Percentiles rank a stretch among this genome's conserved stretches.
These are phyloP conservation scores for Cladosporium austrohemisphaericum DNA, from an alignment of 2,329 filamentous ascomycete species.

Conservation along the genomic window DNA sequence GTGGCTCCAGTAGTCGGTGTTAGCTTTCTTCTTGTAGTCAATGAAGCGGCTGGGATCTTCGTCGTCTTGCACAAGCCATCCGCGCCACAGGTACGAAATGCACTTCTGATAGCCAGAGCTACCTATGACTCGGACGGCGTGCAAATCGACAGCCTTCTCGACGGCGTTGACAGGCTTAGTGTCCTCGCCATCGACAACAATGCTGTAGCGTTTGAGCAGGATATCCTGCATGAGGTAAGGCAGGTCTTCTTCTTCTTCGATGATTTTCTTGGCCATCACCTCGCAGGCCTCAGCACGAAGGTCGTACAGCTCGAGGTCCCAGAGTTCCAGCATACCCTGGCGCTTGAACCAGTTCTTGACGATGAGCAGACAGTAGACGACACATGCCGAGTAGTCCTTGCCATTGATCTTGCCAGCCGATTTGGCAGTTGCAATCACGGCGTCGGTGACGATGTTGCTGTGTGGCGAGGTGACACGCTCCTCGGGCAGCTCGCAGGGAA, in stretches of 20 bases:
- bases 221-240: constrained; percentile 75
- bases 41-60: constrained; percentile 85
- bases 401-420: constrained; percentile 60
- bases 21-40: constrained; percentile 77
- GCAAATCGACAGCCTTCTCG: constrained; percentile 88
- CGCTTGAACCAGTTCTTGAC: constrained; percentile 72
- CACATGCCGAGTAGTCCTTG: constrained; percentile 66
- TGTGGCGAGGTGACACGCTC: constrained; percentile 72
- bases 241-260: constrained; percentile 78
- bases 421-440: constrained; percentile 75
- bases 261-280: constrained; percentile 81
- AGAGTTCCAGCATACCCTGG: constrained; percentile 77
- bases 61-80: constrained; percentile 96
- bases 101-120: constrained; percentile 96
- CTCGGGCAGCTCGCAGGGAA: constrained; percentile 86
- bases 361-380: constrained; percentile 79
- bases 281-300: constrained; percentile 80
- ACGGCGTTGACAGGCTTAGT: constrained; percentile 81
- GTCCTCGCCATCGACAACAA: constrained; percentile 66
- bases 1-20: constrained; percentile 72
- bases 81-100: constrained; percentile 86
- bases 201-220: constrained; percentile 83
- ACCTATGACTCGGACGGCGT: constrained; percentile 82
- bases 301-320: constrained; percentile 82
- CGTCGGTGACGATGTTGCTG: constrained; percentile 75